Evolutionary conservation across 31 red algal species (phyloP), one percentile per base, ranked within the genome.

Genomic region (Endocladia muricata): DNA sequence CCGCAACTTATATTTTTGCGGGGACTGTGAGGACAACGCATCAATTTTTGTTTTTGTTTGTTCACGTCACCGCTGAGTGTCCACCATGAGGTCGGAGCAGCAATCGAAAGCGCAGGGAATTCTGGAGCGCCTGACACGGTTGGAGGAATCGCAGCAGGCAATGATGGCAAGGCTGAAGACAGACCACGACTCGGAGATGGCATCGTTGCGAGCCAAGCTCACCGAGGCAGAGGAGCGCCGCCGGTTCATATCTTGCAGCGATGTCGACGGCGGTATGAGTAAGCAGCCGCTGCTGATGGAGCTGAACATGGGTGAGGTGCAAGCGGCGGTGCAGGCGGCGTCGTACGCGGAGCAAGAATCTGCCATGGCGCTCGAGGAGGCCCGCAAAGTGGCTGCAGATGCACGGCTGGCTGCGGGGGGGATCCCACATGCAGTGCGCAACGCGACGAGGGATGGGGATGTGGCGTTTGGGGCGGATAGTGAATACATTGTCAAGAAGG

Each of bases 401-500:
- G 77, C 86, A 35, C 76, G 77, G 8, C 59, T 81, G 60, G 86
- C 72, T 15, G 47, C 78, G n/a, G 72, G 71, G 39, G 77, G 70
- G 32, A 74, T 89, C 67, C 70, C 85, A 19, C 77, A 75, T 39
- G 39, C 77, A 54, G 35, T 56, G 4, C 71, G 78, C 43, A 78
- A 64, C 32, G 77, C 70, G 23, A 67, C 49, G 9, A 68, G 9
- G 37, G 86, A 82, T 37, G 86, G 77, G 23, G 86, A 76, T 34
- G 49, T 80, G 39, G 78, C 52, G 13, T 76, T 69, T 44, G 78
- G 70, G 11, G 69, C 72, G n/a, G 78, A 90, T 48, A 54, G 70
- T 52, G 86, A 90, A 51, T 81, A 82, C 36, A 81, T 90, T 63
- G 78, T 90, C 59, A 90, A 90, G 71, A 83, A 77, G 55, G 80